Conservation (phyloP, 306 rosid species). For the Begonia masoniana region DNA sequence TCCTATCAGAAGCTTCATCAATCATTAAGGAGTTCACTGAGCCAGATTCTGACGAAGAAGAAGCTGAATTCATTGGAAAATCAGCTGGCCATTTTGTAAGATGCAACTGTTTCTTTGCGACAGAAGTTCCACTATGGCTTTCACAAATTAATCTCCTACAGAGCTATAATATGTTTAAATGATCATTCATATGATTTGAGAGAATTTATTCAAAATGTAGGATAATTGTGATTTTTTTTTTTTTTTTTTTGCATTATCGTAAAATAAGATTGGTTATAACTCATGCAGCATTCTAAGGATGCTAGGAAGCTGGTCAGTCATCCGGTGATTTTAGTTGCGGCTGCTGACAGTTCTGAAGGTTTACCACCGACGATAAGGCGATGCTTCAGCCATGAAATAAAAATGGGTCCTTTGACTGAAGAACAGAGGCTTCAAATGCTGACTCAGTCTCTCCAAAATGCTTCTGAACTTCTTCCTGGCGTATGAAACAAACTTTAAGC, state of each 20-base stretch:
- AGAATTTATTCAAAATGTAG: neutral
- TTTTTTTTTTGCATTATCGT: neutral
- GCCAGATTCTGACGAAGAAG: slow-evolving; percentile 50
- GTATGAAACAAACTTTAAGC: slow-evolving; percentile 22
- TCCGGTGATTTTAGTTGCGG: slow-evolving; percentile 62
- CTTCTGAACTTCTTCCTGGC: slow-evolving; percentile 40
- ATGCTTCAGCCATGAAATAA: slow-evolving; percentile 91
- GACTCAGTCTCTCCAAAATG: slow-evolving; percentile 46
- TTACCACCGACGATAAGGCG: slow-evolving; percentile 73
- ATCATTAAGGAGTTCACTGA: slow-evolving; percentile 66
- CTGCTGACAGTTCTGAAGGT: slow-evolving; percentile 86
- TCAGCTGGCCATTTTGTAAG: slow-evolving; percentile 53
- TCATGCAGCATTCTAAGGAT: slow-evolving; percentile 31
- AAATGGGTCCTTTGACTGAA: slow-evolving; percentile 78
- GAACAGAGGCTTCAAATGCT: slow-evolving; percentile 80
- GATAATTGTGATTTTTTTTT: neutral
- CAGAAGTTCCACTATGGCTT: no score
- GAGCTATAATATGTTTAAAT: neutral
- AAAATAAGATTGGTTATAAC: no score
- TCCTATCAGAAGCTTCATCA: slow-evolving; percentile 66
- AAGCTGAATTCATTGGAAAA: slow-evolving; percentile 22
- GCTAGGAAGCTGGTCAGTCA: slow-evolving; percentile 36
- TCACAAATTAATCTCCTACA: no score
- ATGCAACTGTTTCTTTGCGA: slow-evolving; percentile 13
- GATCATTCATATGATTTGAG: neutral